Evolutionary conservation across 148 eudicot genomes (phyloP).

Genomic region (Silene uniflora): DNA sequence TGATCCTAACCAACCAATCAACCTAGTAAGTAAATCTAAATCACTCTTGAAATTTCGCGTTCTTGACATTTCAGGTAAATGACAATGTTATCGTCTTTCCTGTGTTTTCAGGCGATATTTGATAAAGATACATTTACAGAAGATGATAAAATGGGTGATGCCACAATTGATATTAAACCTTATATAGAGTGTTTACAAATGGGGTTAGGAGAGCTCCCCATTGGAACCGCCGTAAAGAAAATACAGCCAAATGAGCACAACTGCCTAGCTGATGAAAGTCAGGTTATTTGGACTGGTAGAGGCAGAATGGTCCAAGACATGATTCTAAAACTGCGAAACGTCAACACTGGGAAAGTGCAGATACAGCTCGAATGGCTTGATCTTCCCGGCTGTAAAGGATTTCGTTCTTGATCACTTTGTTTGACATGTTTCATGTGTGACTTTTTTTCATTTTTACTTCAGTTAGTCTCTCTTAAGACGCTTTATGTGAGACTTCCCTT

Average conservation of each 20-base stretch:
- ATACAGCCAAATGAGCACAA: slow-evolving; percentile 29
- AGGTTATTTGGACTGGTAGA: slow-evolving; percentile 31
- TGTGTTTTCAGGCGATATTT: slow-evolving; percentile 24
- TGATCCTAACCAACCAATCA: slow-evolving; percentile 21
- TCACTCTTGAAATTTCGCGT: too few species aligned
- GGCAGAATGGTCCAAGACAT: slow-evolving; percentile 40
- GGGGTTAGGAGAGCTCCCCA: slow-evolving; percentile 35
- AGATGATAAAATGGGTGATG: slow-evolving; percentile 40
- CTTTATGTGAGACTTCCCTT: too few species aligned
- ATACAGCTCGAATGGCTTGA: slow-evolving; percentile 39
- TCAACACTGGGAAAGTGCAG: slow-evolving; percentile 29
- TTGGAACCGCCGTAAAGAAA: slow-evolving; percentile 37
- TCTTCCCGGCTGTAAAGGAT: slow-evolving; percentile 31
- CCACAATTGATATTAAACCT: slow-evolving; percentile 28
- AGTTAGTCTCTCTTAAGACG: too few species aligned
- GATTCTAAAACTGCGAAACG: slow-evolving; percentile 31
- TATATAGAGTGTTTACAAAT: slow-evolving; percentile 35
- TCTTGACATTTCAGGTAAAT: too few species aligned
- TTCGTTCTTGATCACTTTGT: slow-evolving; percentile 5
- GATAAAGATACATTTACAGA: slow-evolving; percentile 36
- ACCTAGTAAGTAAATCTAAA: slow-evolving; percentile 17
- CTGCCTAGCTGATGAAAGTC: slow-evolving; percentile 39
- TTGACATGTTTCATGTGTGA: too few species aligned
- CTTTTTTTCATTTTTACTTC: too few species aligned
- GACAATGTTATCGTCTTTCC: too few species aligned